Evolutionary conservation across 2,329 filamentous ascomycete species (phyloP).

Genomic region (Colletotrichum chlorophyti): DNA sequence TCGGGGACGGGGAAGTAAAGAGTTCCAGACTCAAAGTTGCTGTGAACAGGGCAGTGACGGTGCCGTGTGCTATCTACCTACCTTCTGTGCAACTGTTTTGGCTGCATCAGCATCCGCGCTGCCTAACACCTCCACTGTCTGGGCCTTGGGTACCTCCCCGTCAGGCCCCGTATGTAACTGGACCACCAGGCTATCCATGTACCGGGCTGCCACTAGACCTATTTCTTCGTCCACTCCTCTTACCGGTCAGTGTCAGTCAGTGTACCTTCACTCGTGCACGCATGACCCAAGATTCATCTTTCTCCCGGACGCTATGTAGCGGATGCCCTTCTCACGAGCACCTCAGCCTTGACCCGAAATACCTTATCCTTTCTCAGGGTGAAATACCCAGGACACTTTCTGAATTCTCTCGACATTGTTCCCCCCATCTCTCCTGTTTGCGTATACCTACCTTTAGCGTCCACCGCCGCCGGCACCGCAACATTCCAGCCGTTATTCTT

Average conservation of each 20-base stretch:
- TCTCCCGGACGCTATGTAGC: constrained; percentile 9
- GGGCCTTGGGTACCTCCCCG: not conserved
- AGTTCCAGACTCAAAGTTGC: not conserved
- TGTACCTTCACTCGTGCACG: constrained; percentile 20
- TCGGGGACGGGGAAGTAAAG: not conserved
- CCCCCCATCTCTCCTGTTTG: constrained; percentile 15
- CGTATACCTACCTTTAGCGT: constrained; percentile 15
- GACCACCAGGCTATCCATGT: constrained; percentile 2
- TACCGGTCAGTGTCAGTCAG: constrained; percentile 17
- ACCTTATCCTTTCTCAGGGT: not conserved
- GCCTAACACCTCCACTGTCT: constrained; percentile 16
- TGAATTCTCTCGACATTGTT: too few relatives aligned
- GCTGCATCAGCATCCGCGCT: constrained; percentile 23
- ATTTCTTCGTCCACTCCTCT: not conserved
- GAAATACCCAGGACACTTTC: too few relatives aligned
- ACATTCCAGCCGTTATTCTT: constrained; percentile 22
- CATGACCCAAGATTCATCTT: constrained; percentile 27
- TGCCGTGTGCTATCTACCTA: constrained; percentile 17
- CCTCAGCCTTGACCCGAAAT: constrained; percentile 11
- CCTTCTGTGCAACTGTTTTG: constrained; percentile 5
- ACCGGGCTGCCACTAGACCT: not conserved
- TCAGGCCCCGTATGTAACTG: constrained; percentile 2
- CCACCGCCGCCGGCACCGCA: constrained; percentile 18
- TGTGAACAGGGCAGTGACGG: constrained; percentile 8
- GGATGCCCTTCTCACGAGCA: constrained; percentile 29